Conservation (phyloP, 305 asterid genomes). For the Fraxinus albicans region DNA sequence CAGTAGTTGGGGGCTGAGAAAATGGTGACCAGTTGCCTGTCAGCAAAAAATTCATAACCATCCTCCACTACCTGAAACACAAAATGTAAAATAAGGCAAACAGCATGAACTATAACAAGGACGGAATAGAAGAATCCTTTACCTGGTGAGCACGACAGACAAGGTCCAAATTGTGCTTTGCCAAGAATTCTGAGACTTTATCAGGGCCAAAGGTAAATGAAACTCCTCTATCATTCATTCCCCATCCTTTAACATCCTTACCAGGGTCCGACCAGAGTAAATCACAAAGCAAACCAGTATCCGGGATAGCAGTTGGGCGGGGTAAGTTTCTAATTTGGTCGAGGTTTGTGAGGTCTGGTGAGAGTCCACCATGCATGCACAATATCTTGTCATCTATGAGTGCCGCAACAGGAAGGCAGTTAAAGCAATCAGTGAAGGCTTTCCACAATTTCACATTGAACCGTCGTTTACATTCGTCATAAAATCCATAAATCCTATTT, state of each 20-base stretch:
- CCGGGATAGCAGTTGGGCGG: constrained; percentile 61
- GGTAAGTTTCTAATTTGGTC: constrained; percentile 55
- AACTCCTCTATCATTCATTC: constrained; percentile 67
- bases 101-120: background rate
- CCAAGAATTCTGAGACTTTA: constrained; percentile 53
- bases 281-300: constrained; percentile 62
- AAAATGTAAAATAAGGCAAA: constrained; percentile 9
- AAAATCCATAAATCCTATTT: constrained; percentile 59
- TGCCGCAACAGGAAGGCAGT: constrained; percentile 66
- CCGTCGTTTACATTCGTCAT: constrained; percentile 61
- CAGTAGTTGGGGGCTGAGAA: constrained; percentile 54
- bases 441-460: constrained; percentile 63
- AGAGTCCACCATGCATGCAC: constrained; percentile 69
- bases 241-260: constrained; percentile 64
- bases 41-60: constrained; percentile 62
- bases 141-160: constrained; percentile 73
- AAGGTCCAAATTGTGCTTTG: constrained; percentile 61
- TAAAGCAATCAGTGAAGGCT: constrained; percentile 58
- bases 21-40: constrained; percentile 56
- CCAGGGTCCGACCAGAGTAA: constrained; percentile 65
- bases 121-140: constrained; percentile 8
- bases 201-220: constrained; percentile 62
- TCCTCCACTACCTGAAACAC: constrained; percentile 56
- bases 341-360: constrained; percentile 52
- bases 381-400: constrained; percentile 58